A percentile compares a stretch with the other conserved stretches of the same genome.
Evolutionary conservation across 306 rosid species (phyloP).

Genomic region (Abrus pulchellus): DNA sequence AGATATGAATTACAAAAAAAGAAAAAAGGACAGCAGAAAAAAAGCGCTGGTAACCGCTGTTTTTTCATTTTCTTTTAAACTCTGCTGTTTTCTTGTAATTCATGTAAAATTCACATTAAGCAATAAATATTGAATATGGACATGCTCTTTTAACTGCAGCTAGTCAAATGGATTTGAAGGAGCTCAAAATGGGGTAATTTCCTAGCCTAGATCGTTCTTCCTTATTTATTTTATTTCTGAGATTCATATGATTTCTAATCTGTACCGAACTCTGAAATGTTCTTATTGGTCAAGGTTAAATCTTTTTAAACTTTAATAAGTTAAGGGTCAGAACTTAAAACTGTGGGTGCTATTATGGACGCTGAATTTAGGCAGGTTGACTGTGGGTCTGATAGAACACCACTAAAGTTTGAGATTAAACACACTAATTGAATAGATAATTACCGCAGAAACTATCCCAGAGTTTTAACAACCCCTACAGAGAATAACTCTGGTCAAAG

Average conservation of each 20-base stretch:
- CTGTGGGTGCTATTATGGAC: not conserved
- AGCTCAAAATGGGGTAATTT: slow-evolving; percentile 89
- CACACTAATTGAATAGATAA: too few relatives aligned
- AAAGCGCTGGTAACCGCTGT: slow-evolving; percentile 73
- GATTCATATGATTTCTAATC: not conserved
- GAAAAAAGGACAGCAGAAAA: slow-evolving; percentile 86
- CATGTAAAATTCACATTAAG: slow-evolving; percentile 45
- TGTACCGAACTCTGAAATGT: not conserved
- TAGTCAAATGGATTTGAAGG: slow-evolving; percentile 84
- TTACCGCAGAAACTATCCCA: too few relatives aligned
- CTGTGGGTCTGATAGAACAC: not conserved
- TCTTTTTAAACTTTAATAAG: not conserved
- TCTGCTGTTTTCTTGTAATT: slow-evolving; percentile 44
- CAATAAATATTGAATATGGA: slow-evolving; percentile 46
- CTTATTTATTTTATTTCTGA: slow-evolving; percentile 17
- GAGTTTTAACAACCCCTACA: too few relatives aligned
- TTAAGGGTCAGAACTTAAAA: not conserved
- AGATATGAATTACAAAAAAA: slow-evolving; percentile 79
- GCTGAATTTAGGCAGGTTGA: not conserved
- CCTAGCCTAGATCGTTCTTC: slow-evolving; percentile 28
- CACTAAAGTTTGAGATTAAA: too few relatives aligned
- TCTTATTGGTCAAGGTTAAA: not conserved
- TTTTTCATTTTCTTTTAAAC: slow-evolving; percentile 23
- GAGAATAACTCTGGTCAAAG: too few relatives aligned
- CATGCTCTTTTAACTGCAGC: slow-evolving; percentile 68